phyloP scores from a whole-genome alignment of 2,329 filamentous ascomycete species.

The Boeremia exigua region DNA sequence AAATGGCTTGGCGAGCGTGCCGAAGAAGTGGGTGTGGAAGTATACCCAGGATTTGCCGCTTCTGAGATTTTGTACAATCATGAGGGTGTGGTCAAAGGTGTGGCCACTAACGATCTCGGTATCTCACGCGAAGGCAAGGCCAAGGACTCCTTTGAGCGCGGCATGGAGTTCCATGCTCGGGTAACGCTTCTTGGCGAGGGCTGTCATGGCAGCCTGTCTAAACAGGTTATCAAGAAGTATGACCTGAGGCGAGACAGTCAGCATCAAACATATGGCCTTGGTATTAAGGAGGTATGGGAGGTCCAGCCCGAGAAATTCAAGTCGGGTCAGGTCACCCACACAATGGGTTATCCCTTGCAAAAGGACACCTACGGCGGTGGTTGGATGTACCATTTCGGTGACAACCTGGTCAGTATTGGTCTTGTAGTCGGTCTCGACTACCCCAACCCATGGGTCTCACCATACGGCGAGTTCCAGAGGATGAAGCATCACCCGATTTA shows the following conservation, averaged over 20 bases:
- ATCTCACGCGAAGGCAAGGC: slow-evolving; percentile 80
- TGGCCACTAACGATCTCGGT: slow-evolving; percentile 94
- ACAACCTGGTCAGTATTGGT: slow-evolving; percentile 92
- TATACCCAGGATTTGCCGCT: slow-evolving; percentile 95
- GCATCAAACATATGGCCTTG: slow-evolving; percentile 93
- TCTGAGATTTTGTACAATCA: slow-evolving; percentile 86
- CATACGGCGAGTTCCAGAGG: slow-evolving; percentile 96
- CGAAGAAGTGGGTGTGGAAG: slow-evolving; percentile 94
- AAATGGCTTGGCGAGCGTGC: slow-evolving; percentile 96
- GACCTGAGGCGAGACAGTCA: slow-evolving; percentile 88
- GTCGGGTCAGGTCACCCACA: slow-evolving; percentile 83
- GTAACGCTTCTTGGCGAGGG: slow-evolving; percentile 93
- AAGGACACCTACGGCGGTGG: slow-evolving; percentile 92
- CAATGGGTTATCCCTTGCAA: slow-evolving; percentile 89
- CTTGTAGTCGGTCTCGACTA: slow-evolving; percentile 95
- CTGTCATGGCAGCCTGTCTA: slow-evolving; percentile 92
- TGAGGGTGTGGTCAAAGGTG: slow-evolving; percentile 89
- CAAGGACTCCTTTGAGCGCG: slow-evolving; percentile 90
- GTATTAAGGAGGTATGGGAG: slow-evolving; percentile 98
- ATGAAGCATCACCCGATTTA: slow-evolving; percentile 98
- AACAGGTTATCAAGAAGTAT: slow-evolving; percentile 94
- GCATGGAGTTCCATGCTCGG: slow-evolving; percentile 96
- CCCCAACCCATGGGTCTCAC: slow-evolving; percentile 93
- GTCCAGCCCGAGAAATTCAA: slow-evolving; percentile 90
- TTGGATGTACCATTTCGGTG: slow-evolving; percentile 99